Percentiles rank a stretch among this genome's conserved stretches.
Conservation (phyloP, 192 early-diverging fungal species). For the Diversispora epigaea region DNA sequence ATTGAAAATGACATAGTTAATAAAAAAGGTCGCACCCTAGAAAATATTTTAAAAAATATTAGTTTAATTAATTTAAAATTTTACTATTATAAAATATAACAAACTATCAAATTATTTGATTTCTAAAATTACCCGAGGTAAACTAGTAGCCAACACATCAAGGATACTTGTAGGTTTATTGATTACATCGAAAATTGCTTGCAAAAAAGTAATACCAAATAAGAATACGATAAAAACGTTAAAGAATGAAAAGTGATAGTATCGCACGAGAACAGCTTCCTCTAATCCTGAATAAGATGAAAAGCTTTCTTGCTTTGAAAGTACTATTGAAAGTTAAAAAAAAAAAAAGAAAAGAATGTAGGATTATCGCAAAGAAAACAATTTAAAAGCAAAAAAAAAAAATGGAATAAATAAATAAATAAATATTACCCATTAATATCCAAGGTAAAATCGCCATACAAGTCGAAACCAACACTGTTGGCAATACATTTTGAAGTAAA, state of each 20-base stretch:
- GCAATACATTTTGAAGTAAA: slow-evolving; percentile 56
- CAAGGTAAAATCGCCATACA: slow-evolving; percentile 56
- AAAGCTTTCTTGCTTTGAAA: slow-evolving; percentile 59
- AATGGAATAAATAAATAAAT: neutral
- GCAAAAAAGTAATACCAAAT: slow-evolving; percentile 55
- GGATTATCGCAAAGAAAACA: neutral
- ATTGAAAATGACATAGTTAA: slow-evolving; percentile 63
- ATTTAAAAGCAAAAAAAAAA: neutral
- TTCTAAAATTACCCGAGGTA: slow-evolving; percentile 36
- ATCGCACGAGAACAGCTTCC: slow-evolving; percentile 52
- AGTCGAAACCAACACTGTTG: slow-evolving; percentile 56
- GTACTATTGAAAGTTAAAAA: slow-evolving; percentile 37
- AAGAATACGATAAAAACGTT: slow-evolving; percentile 64
- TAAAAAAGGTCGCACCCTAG: slow-evolving; percentile 60
- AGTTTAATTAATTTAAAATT: no score
- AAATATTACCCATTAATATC: slow-evolving; percentile 49
- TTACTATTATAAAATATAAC: no score
- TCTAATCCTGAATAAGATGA: slow-evolving; percentile 58
- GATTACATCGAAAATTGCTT: slow-evolving; percentile 49
- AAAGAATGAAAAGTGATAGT: slow-evolving; percentile 63
- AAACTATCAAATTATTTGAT: neutral
- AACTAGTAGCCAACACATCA: slow-evolving; percentile 46
- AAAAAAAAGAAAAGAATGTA: no score
- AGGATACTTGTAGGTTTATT: slow-evolving; percentile 54
- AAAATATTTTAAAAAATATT: neutral